A percentile compares a stretch with the other conserved stretches of the same genome.
These are phyloP conservation scores for Akanthomyces muscarius DNA, from an alignment of 2,329 filamentous ascomycete genomes.

Conservation along the genomic window DNA sequence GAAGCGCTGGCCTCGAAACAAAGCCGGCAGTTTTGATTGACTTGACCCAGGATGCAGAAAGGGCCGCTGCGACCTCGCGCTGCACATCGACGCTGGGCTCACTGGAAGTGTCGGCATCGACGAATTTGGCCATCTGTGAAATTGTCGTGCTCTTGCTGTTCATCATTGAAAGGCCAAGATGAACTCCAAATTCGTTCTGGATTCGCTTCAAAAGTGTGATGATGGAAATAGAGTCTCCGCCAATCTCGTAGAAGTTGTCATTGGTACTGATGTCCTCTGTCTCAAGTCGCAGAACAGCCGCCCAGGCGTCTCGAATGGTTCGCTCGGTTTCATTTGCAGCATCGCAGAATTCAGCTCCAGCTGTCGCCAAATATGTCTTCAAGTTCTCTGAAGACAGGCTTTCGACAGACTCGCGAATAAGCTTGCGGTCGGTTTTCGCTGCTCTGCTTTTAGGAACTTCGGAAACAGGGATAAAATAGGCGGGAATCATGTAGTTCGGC, in stretches of 20 bases:
- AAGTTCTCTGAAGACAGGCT: neutral
- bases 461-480: neutral
- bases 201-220: slow-evolving; percentile 14
- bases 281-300: neutral
- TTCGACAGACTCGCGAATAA: neutral
- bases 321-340: neutral
- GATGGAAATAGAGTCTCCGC: slow-evolving; percentile 11
- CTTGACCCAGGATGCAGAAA: neutral
- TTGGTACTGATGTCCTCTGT: slow-evolving; percentile 3
- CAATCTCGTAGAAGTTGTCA: slow-evolving; percentile 16
- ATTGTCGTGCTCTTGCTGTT: slow-evolving; percentile 23
- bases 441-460: neutral
- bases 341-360: neutral
- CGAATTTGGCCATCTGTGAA: slow-evolving; percentile 19
- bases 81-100: neutral
- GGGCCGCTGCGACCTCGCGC: neutral
- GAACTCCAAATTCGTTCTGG: slow-evolving; percentile 18
- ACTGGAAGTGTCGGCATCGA: neutral
- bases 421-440: neutral
- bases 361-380: neutral
- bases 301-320: neutral
- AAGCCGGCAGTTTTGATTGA: neutral
- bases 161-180: slow-evolving; percentile 20
- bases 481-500: slow-evolving; percentile 7
- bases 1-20: neutral